phyloP scores from a whole-genome alignment of 345 rosid genomes.

The Eucalyptus victrix region DNA sequence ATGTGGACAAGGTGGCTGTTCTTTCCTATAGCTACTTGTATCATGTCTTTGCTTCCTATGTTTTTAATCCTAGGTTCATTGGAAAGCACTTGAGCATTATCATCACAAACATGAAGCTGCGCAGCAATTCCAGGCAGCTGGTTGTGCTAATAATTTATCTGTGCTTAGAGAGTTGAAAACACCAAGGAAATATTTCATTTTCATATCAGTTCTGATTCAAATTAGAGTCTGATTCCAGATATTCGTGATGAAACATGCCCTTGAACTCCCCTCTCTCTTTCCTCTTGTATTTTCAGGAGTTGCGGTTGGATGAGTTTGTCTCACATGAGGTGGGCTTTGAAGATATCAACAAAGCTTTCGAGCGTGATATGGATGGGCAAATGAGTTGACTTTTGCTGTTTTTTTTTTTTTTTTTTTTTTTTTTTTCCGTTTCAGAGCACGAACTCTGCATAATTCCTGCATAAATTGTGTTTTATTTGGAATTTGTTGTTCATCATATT shows the following conservation, averaged over 20 bases:
- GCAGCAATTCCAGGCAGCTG: not conserved
- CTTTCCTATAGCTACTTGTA: not conserved
- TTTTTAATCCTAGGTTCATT: not conserved
- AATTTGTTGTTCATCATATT: not conserved
- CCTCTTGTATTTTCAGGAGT: conserved; percentile 22
- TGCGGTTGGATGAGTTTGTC: conserved; percentile 61
- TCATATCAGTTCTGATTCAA: not conserved
- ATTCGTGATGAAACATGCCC: not conserved
- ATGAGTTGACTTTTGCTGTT: not conserved
- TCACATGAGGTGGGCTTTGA: conserved; percentile 65
- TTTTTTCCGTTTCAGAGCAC: not conserved
- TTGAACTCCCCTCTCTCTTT: not conserved
- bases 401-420: not conserved
- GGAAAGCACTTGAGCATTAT: not conserved
- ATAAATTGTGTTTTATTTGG: not conserved
- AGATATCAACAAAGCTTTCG: conserved; percentile 66
- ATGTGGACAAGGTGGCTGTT: no score
- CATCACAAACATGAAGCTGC: not conserved
- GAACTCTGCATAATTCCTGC: not conserved
- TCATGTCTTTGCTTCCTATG: not conserved
- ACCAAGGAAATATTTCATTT: not conserved
- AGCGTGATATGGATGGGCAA: conserved; percentile 65
- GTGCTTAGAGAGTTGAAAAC: not conserved
- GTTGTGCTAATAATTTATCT: not conserved
- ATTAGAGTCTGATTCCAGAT: not conserved